Base-by-base conservation (phyloP, 331 rosid species). In the Spiraea crenata region DNA sequence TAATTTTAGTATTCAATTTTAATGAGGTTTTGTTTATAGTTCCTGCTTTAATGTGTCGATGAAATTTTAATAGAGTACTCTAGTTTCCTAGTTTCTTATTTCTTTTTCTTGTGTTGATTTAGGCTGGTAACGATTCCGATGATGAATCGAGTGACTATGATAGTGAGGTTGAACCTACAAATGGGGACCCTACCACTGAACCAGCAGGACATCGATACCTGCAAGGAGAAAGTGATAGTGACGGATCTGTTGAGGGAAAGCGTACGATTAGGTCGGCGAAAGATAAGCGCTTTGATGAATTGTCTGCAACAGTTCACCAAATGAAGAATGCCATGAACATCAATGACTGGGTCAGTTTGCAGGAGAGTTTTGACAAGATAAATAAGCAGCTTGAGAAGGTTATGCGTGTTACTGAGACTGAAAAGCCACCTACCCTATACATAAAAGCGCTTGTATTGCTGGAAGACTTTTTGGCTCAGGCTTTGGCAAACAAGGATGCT, bases 291-390 rank as follows among this genome's bases (percentile, higher is more conserved):
- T 91, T 91, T 5, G 96, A 95, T 76, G 98, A 95, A 75, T 79
- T 91, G 89, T 82, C 87, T 42, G 83, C 95, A 2, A 88, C 99
- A 0, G 95, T 87, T 5, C 96, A 91, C 42, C 99, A 95, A 80
- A 91, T 95, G 96, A 91, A 88, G 84, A 95, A 95, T 84, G 99
- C 98, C 0, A 91, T 89, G 88, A 95, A 95, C 73, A 95, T 95
- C 35, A 95, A 95, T 58, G 99, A 95, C 42, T 95, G 99, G 98
- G 99, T 95, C 13, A 87, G 96, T 82, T 76, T 95, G 83, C 99
- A 91, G 52, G 99, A 95, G 89, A 88, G 87, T 65, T 95, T 95
- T 73, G 98, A 91, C 74, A 91, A 91, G 83, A 86, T 95, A 48
- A 95, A 88, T 75, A 91, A 95, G 65, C 99, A 95, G 74, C 92